Evolutionary conservation across 2,329 filamentous ascomycete genomes (phyloP).

Genomic region (Taxawa tesnikishii): DNA sequence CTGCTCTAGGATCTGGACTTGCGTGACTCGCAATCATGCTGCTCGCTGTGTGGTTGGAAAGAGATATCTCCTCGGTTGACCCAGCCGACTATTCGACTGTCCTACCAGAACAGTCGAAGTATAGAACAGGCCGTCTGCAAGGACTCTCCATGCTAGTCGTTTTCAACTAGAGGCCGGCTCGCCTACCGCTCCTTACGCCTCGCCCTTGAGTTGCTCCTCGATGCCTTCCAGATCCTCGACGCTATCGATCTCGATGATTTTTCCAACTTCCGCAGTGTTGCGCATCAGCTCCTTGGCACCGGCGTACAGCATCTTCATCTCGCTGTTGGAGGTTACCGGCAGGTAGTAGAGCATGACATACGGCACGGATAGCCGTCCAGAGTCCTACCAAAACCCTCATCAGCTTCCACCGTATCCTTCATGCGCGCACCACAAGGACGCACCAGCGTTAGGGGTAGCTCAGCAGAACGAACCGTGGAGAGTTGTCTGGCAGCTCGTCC

Average conservation of each 20-base stretch:
- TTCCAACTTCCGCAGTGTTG: constrained; percentile 80
- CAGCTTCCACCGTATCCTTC: too few relatives aligned
- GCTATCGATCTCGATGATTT: constrained; percentile 72
- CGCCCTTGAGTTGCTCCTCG: constrained; percentile 48
- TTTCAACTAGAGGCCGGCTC: too few relatives aligned
- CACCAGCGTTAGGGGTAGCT: constrained; percentile 87
- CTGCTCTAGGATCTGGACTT: too few relatives aligned
- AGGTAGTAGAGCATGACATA: constrained; percentile 95
- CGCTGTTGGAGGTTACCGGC: constrained; percentile 78
- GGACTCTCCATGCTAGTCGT: too few relatives aligned
- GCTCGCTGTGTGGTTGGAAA: too few relatives aligned
- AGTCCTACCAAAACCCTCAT: constrained; percentile 3
- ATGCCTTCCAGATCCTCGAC: constrained; percentile 75
- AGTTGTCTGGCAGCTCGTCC: constrained; percentile 85
- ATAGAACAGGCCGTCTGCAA: too few relatives aligned
- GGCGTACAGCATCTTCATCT: constrained; percentile 86
- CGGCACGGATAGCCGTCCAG: constrained; percentile 65
- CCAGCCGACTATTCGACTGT: too few relatives aligned
- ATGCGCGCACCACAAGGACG: too few relatives aligned
- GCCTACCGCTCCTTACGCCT: too few relatives aligned
- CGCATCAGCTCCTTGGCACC: constrained; percentile 93
- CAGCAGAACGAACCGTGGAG: constrained; percentile 77
- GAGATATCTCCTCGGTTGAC: too few relatives aligned
- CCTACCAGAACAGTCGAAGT: too few relatives aligned
- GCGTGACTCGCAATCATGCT: too few relatives aligned